Evolutionary conservation across 306 rosid species (phyloP), one percentile per base, ranked within the genome.

Genomic region (Geum urbanum): DNA sequence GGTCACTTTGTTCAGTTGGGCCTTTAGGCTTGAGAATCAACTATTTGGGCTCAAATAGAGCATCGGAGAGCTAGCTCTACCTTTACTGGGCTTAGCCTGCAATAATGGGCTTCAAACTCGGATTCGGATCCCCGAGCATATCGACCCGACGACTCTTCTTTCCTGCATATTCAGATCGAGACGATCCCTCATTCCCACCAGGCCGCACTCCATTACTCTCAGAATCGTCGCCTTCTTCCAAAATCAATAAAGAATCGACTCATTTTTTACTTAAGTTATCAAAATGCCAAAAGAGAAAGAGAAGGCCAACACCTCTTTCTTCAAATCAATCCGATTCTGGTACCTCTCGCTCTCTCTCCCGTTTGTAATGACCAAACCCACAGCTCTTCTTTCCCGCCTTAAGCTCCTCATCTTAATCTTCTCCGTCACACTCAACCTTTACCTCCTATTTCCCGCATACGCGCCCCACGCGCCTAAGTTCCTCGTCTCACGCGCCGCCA

Each of bases 351-450:
- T 69, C 24, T 40, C 63, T 44, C 48, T 68, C 49, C 62, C 60
- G 1, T 69, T 32, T 66, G 48, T 45, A 18, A 74, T 74, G 77
- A 65, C 45, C 56, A 69, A 46, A 75, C 2, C 47, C 19, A 13
- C 67, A 56, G 72, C 41, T 19, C 62, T 66, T 19, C 62, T 66
- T 1, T 64, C 79, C 18, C 76, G 84, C 39, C 67, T 86, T 69
- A 84, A 69, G 74, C 67, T 76, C 20, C 32, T 88, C 40, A 50
- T 92, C 71, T 65, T 90, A 35, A 7, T 69, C 48, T 66, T 90
- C 72, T 88, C 91, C 40, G 61, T 88, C 20, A 69, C 80, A 50
- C 57, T 85, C 71, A 62, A 82, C 77, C 49, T 84, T 73, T 83
- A 74, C 63, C 72, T 84, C 24, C 56, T 88, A 48, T 37, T 83